phyloP scores from a whole-genome alignment of 768 basidiomycete species.

The Boletus edulis region DNA sequence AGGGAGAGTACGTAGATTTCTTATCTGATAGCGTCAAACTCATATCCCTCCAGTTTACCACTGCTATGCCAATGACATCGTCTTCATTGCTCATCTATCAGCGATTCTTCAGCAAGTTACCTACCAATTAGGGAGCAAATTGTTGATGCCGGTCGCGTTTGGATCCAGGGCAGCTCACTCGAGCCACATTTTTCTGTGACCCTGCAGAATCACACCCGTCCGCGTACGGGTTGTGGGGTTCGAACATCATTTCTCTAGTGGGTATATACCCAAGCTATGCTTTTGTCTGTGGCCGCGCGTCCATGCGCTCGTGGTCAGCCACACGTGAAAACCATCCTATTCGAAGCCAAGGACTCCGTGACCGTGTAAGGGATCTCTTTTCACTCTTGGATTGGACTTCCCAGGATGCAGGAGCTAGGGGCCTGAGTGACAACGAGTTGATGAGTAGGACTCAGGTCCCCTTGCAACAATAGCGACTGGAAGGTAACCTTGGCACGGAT shows the following conservation, averaged over 20 bases:
- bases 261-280: conserved; percentile 14
- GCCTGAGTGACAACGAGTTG: conserved; percentile 18
- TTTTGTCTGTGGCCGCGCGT: conserved; percentile 13
- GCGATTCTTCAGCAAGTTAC: conserved; percentile 12
- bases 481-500: conserved; percentile 33
- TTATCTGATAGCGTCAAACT: not conserved
- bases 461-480: not conserved
- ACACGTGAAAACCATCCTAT: conserved; percentile 9
- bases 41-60: conserved; percentile 15
- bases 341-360: not conserved
- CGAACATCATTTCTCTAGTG: conserved; percentile 12
- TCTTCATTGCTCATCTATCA: conserved; percentile 22
- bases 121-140: conserved; percentile 21
- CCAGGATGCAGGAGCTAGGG: conserved; percentile 16
- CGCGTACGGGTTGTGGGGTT: conserved; percentile 12
- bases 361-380: conserved; percentile 17
- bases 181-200: conserved; percentile 17
- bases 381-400: conserved; percentile 20
- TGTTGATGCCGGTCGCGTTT: conserved; percentile 18
- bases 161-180: conserved; percentile 14
- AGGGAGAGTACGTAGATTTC: conserved; percentile 9
- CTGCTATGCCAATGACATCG: conserved; percentile 17
- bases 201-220: not conserved
- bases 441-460: not conserved
- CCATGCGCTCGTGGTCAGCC: conserved; percentile 17